A percentile compares a stretch with the other conserved stretches of the same genome.
Evolutionary conservation across 2,329 filamentous ascomycete species (phyloP).

Genomic region (Aspergillus alliaceus): DNA sequence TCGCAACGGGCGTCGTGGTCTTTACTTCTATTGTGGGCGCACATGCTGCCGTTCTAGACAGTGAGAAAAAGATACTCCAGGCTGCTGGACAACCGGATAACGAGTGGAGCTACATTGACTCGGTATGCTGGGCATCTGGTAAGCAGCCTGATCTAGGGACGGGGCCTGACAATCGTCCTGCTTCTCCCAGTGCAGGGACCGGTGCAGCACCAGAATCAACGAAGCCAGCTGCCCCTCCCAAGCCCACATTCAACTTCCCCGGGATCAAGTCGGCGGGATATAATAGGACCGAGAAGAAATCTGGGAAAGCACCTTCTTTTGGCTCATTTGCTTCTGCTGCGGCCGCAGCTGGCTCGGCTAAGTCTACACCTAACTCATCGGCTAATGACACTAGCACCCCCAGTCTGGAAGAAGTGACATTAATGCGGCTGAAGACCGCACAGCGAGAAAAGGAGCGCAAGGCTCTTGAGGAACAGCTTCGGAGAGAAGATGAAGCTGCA

Average conservation of each 20-base stretch:
- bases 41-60: conserved; percentile 56
- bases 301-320: conserved; percentile 43
- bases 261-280: conserved; percentile 28
- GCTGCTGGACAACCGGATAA: conserved; percentile 28
- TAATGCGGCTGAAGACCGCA: conserved; percentile 59
- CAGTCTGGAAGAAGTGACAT: conserved; percentile 49
- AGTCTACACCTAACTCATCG: conserved; percentile 24
- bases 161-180: conserved; percentile 8
- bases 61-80: conserved; percentile 36
- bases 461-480: conserved; percentile 54
- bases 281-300: conserved; percentile 16
- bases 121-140: conserved; percentile 55
- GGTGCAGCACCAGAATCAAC: conserved; percentile 11
- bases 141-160: conserved; percentile 51
- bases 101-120: conserved; percentile 53
- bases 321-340: conserved; percentile 41
- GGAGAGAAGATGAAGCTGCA: conserved; percentile 49
- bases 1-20: conserved; percentile 56
- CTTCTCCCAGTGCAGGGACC: conserved; percentile 13
- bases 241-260: conserved; percentile 36
- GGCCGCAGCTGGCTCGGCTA: conserved; percentile 24
- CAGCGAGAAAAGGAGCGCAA: conserved; percentile 55
- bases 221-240: conserved; percentile 14
- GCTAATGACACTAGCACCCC: conserved; percentile 31
- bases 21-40: conserved; percentile 60